Conservation (phyloP, 306 rosid species). For the Clitoria ternatea region DNA sequence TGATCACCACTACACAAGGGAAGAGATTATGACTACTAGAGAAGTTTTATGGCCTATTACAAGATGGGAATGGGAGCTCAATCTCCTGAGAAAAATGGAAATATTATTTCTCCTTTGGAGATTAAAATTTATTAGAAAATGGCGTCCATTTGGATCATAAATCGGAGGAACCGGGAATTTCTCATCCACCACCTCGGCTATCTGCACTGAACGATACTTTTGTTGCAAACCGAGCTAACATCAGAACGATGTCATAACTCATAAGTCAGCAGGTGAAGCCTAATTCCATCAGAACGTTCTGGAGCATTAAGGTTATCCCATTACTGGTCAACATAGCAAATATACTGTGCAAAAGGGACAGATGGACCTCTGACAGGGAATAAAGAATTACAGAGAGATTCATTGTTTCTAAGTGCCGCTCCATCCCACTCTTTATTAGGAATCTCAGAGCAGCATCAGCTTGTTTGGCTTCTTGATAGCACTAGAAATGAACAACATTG, state of each 20-base stretch:
- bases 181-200: constrained; percentile 86
- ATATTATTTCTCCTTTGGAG: background rate
- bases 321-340: constrained; percentile 75
- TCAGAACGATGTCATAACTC: constrained; percentile 99
- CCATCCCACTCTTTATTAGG: constrained; percentile 99
- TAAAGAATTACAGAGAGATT: constrained; percentile 91
- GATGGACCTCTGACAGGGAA: constrained; percentile 95
- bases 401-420: constrained; percentile 88
- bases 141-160: constrained; percentile 95
- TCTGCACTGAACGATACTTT: constrained; percentile 91
- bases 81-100: background rate
- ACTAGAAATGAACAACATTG: constrained; percentile 93
- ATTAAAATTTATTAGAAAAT: constrained; percentile 46
- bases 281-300: constrained; percentile 95
- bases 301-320: constrained; percentile 96
- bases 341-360: constrained; percentile 69
- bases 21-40: background rate
- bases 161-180: constrained; percentile 91
- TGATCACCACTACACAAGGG: background rate
- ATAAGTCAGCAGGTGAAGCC: constrained; percentile 85
- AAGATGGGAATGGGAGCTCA: background rate
- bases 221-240: constrained; percentile 98
- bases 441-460: constrained; percentile 89
- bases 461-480: constrained; percentile 99
- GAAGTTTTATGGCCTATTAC: background rate